phyloP scores from a whole-genome alignment of 306 rosid genomes.

The Styphnolobium japonicum region DNA sequence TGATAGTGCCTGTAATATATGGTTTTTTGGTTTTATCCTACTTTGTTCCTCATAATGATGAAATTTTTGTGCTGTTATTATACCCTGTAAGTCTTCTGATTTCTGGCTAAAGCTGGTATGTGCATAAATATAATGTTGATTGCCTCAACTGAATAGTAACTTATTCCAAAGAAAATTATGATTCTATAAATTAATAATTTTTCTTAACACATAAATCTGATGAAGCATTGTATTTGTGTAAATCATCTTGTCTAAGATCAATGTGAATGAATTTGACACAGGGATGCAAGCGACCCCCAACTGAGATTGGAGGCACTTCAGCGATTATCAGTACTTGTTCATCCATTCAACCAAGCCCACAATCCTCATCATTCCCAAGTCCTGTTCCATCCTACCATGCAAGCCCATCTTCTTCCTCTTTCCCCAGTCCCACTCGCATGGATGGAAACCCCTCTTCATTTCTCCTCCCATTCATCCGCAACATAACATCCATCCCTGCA shows the following conservation, averaged over 20 bases:
- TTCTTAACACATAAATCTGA: too few relatives aligned
- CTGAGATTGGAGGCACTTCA: slow-evolving; percentile 67
- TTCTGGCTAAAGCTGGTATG: too few relatives aligned
- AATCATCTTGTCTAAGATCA: neutral
- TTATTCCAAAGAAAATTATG: too few relatives aligned
- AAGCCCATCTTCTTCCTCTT: slow-evolving; percentile 86
- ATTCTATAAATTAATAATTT: too few relatives aligned
- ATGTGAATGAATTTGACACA: slow-evolving; percentile 18
- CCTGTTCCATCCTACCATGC: slow-evolving; percentile 94
- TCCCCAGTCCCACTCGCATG: slow-evolving; percentile 82
- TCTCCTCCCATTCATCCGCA: slow-evolving; percentile 80
- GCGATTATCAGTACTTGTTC: slow-evolving; percentile 75
- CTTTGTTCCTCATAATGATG: neutral
- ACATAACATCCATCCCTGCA: slow-evolving; percentile 72
- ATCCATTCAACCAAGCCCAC: slow-evolving; percentile 89
- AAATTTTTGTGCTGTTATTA: neutral
- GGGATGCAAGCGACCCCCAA: slow-evolving; percentile 73
- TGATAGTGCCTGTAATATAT: neutral
- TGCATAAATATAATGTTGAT: too few relatives aligned
- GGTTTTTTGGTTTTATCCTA: too few relatives aligned
- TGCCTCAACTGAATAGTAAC: neutral
- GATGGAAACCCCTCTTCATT: slow-evolving; percentile 79
- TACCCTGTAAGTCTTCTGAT: too few relatives aligned
- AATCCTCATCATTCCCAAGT: slow-evolving; percentile 82
- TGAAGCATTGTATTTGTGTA: neutral